Evolutionary conservation across 2,329 filamentous ascomycete species (phyloP), one percentile per base, ranked within the genome.

Genomic region (Fusarium circinatum): DNA sequence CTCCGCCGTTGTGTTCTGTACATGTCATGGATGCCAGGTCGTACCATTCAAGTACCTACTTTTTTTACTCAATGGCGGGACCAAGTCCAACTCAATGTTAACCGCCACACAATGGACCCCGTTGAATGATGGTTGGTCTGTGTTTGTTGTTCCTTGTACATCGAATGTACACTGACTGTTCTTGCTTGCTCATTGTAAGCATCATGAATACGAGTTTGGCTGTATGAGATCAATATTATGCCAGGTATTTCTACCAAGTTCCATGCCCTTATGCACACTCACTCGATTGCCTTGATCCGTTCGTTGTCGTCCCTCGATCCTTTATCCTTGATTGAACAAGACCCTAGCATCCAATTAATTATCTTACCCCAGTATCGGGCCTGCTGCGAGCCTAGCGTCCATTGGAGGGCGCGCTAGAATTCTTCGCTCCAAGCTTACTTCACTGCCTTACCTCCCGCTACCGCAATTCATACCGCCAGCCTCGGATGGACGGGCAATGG

Each of bases 51-150:
- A 65, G 62, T 68, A 61, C 57, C 41, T 18, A 34, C 32, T 47
- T 24, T 24, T 54, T 62, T 66, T 47, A 48, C 24, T 55, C 62
- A 62, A 55, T 68, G 70, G 64, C 41, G 58, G 61, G 54, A 73
- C 65, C 45, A 59, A 51, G 42, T 38, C 68, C 71, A 68, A 59
- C 51, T 71, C 42, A 42, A 66, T 65, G 34, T 38, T 62, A 70
- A 73, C 74, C 71, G 66, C 75, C 75, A 77, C 75, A 63, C 69
- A 68, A 70, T 71, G 61, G 62, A 44, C 64, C 75, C 65, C 69
- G 73, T 77, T 76, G 66, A 57, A 52, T 54, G 36, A 71, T 73
- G 71, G 71, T 77, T 73, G 71, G 73, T 36, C 55, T 75, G 63
- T 15, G 32, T 34, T 34, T 65, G 61, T 70, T 41, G 60, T 64